phyloP scores from a whole-genome alignment of 768 basidiomycete genomes.

The Russula foetens region DNA sequence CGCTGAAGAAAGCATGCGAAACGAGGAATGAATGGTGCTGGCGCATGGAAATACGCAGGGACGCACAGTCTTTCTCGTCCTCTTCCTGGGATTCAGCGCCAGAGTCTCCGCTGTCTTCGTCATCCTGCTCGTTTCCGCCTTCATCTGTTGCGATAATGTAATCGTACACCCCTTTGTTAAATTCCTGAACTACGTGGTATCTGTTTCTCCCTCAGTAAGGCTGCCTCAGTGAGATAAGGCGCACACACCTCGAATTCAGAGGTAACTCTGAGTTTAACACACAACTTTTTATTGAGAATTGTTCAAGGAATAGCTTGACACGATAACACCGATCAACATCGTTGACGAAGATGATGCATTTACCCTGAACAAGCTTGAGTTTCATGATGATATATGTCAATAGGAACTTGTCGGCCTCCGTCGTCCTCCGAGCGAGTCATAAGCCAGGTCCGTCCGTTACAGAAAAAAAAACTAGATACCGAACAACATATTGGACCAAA shows the following conservation, averaged over 20 bases:
- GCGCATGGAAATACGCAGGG: constrained; percentile 1
- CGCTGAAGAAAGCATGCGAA: constrained; percentile 43
- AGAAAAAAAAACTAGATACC: constrained; percentile 31
- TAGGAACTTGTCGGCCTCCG: constrained; percentile 96
- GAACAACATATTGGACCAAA: constrained; percentile 80
- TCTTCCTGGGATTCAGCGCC: constrained; percentile 34
- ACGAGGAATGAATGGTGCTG: neutral
- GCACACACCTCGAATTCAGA: constrained; percentile 71
- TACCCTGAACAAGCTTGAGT: constrained; percentile 90
- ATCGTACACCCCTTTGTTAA: constrained; percentile 97
- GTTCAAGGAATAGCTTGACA: constrained; percentile 95
- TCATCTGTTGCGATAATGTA: constrained; percentile 99
- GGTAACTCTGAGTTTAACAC: constrained; percentile 96
- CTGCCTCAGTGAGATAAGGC: neutral
- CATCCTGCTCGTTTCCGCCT: constrained; percentile 46
- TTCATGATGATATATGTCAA: constrained; percentile 94
- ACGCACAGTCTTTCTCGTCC: constrained; percentile 30
- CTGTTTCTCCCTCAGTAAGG: constrained; percentile 31
- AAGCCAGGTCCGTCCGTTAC: neutral
- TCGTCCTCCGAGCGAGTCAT: constrained; percentile 3
- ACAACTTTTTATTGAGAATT: constrained; percentile 93
- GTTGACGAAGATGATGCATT: constrained; percentile 95
- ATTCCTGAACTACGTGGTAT: constrained; percentile 96
- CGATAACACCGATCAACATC: constrained; percentile 92
- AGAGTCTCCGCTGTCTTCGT: constrained; percentile 41